phyloP scores from a whole-genome alignment of 257 asterid species.

The Gentiana dahurica region DNA sequence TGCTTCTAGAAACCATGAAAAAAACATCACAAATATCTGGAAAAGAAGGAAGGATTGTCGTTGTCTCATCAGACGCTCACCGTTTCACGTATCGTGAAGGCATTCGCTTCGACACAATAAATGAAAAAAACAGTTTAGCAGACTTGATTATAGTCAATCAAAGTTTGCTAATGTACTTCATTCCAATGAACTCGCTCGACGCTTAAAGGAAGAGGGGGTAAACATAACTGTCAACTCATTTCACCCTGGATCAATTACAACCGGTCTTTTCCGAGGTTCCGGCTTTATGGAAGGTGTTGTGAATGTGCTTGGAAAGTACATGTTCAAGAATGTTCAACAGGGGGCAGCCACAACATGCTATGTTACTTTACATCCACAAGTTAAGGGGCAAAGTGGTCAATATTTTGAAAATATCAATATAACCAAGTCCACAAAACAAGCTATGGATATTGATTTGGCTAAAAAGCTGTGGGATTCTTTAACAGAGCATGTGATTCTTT shows the following conservation, averaged over 20 bases:
- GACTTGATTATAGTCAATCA: slow-evolving; percentile 66
- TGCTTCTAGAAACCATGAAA: too few relatives aligned
- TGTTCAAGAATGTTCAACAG: slow-evolving; percentile 49
- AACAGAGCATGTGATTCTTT: neutral
- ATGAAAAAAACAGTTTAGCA: too few relatives aligned
- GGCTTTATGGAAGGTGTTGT: slow-evolving; percentile 46
- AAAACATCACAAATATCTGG: too few relatives aligned
- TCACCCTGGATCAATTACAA: slow-evolving; percentile 70
- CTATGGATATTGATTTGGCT: slow-evolving; percentile 20
- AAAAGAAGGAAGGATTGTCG: too few relatives aligned
- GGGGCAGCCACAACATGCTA: slow-evolving; percentile 85
- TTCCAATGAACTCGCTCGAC: slow-evolving; percentile 54
- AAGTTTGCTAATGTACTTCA: slow-evolving; percentile 74
- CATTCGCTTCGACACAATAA: too few relatives aligned
- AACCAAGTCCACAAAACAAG: slow-evolving; percentile 26
- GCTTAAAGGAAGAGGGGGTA: slow-evolving; percentile 64
- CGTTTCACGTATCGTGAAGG: too few relatives aligned
- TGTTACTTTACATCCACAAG: slow-evolving; percentile 55
- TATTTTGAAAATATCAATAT: slow-evolving; percentile 43
- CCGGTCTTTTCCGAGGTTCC: slow-evolving; percentile 54
- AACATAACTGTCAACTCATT: slow-evolving; percentile 70
- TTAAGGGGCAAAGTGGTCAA: slow-evolving; percentile 27
- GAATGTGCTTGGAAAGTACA: slow-evolving; percentile 26
- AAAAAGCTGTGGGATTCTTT: neutral
- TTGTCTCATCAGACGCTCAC: too few relatives aligned